A percentile compares a stretch with the other conserved stretches of the same genome.
Evolutionary conservation across 2,329 filamentous ascomycete species (phyloP).

Genomic region (Xenosphaeropsis pyriputrescens): DNA sequence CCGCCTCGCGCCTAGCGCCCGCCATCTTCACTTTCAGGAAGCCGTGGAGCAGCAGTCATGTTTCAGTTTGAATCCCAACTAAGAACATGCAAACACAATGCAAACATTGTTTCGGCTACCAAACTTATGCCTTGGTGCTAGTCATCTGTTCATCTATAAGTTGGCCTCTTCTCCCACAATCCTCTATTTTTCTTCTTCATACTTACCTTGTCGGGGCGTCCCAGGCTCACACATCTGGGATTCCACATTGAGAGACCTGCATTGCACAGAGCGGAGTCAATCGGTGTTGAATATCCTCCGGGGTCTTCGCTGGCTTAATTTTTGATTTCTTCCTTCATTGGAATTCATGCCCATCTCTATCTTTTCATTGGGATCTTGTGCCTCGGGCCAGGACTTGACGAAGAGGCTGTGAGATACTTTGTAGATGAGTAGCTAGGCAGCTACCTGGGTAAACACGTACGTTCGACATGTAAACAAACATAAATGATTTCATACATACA

Average conservation of each 20-base stretch:
- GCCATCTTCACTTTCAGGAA: too few relatives aligned
- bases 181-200: conserved; percentile 15
- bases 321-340: conserved; percentile 16
- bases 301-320: conserved; percentile 19
- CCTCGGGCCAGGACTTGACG: conserved; percentile 19
- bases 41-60: too few relatives aligned
- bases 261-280: conserved; percentile 41
- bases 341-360: conserved; percentile 1
- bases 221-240: conserved; percentile 15
- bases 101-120: too few relatives aligned
- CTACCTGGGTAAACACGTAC: too few relatives aligned
- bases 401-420: conserved; percentile 11
- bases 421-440: too few relatives aligned
- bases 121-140: too few relatives aligned
- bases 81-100: too few relatives aligned
- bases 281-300: conserved; percentile 19
- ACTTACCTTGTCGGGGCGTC: conserved; percentile 20
- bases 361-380: conserved; percentile 22
- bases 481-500: too few relatives aligned
- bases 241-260: conserved; percentile 27
- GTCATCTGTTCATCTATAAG: conserved; percentile 1
- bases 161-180: conserved; percentile 3
- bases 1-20: too few relatives aligned
- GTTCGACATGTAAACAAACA: too few relatives aligned
- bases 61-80: too few relatives aligned